Conservation (phyloP, 2,329 filamentous ascomycete species). For the Penicillium vulpinum region DNA sequence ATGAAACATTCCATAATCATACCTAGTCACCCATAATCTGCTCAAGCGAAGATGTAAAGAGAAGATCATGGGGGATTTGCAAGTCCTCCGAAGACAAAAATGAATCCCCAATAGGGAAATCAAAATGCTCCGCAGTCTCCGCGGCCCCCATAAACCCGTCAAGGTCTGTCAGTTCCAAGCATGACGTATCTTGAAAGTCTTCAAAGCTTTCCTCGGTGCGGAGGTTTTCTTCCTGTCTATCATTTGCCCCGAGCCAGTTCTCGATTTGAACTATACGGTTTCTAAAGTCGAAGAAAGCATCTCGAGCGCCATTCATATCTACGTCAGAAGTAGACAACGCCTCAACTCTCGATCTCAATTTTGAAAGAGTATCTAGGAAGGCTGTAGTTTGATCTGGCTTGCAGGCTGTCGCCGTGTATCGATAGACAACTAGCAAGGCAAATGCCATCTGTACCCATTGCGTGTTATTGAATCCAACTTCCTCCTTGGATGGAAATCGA, state of each 20-base stretch:
- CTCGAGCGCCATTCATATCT: not conserved
- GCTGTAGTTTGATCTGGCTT: not conserved
- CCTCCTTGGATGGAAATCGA: not conserved
- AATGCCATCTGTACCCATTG: not conserved
- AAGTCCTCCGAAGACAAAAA: not conserved
- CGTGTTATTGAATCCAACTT: not conserved
- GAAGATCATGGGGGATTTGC: not conserved
- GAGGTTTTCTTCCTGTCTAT: not conserved
- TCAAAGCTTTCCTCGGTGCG: not conserved
- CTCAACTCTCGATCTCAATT: not conserved
- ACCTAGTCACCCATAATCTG: not conserved
- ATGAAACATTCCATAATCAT: not conserved
- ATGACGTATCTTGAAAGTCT: not conserved
- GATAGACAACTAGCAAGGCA: not conserved
- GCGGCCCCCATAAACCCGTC: not conserved
- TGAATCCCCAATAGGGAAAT: not conserved
- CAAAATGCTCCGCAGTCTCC: not conserved
- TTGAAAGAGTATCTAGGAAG: not conserved
- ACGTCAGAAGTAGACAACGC: not conserved
- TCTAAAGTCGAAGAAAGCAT: not conserved
- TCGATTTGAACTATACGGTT: not conserved
- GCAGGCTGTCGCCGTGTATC: not conserved
- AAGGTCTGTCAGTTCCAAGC: not conserved
- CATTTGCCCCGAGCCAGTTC: not conserved
- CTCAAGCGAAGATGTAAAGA: not conserved